Conservation (phyloP, 2,329 filamentous ascomycete species). For the Aquanectria penicillioides region DNA sequence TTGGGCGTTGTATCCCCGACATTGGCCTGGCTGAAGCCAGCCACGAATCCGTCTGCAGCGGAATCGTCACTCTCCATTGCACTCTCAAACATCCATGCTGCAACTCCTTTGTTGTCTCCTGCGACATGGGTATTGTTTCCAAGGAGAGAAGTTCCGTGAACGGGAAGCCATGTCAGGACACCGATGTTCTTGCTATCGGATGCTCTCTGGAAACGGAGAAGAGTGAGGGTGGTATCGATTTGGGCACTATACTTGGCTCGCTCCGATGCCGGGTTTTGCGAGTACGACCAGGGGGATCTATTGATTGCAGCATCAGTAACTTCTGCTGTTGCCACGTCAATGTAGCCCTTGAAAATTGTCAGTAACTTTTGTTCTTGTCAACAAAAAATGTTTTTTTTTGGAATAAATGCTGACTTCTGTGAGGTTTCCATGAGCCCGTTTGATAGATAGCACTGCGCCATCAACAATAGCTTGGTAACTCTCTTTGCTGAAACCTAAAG, state of each 20-base stretch:
- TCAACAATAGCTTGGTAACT: slow-evolving; percentile 91
- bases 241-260: slow-evolving; percentile 71
- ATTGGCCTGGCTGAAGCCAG: slow-evolving; percentile 91
- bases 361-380: no score
- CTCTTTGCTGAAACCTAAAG: slow-evolving; percentile 84
- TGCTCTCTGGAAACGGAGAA: slow-evolving; percentile 80
- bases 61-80: slow-evolving; percentile 64
- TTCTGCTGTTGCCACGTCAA: slow-evolving; percentile 76
- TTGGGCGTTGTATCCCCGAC: slow-evolving; percentile 94
- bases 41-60: slow-evolving; percentile 77
- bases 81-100: slow-evolving; percentile 84
- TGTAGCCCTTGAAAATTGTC: slow-evolving; percentile 60
- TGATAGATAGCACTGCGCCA: slow-evolving; percentile 83
- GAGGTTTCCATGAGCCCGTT: slow-evolving; percentile 72
- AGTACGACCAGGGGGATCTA: slow-evolving; percentile 86
- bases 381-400: no score
- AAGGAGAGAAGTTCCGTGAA: slow-evolving; percentile 90
- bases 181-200: slow-evolving; percentile 82
- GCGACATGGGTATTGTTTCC: slow-evolving; percentile 92
- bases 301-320: slow-evolving; percentile 86
- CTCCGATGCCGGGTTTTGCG: slow-evolving; percentile 84
- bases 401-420: no score
- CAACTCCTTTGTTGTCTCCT: slow-evolving; percentile 97
- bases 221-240: slow-evolving; percentile 71
- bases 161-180: slow-evolving; percentile 89